Percentiles rank a stretch among this genome's conserved stretches.
Evolutionary conservation across 176 grass and related monocot species (phyloP).

Genomic region (Zoysia pacifica): DNA sequence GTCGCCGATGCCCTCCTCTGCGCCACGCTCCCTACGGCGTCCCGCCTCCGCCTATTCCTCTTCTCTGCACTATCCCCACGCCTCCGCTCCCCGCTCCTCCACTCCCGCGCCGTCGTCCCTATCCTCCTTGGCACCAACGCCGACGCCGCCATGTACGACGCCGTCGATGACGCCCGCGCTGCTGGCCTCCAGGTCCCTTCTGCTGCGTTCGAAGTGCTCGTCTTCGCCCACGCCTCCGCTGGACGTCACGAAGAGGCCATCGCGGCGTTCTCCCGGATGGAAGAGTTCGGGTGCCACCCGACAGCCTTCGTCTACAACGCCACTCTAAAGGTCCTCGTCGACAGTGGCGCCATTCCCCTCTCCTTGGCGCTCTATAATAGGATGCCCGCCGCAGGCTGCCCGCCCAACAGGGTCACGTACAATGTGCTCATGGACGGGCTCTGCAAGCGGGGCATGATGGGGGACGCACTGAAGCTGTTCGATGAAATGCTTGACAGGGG

Average conservation of each 20-base stretch:
- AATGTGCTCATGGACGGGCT: conserved; percentile 65
- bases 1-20: conserved; percentile 61
- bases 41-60: conserved; percentile 77
- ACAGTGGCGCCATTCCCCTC: conserved; percentile 58
- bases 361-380: conserved; percentile 76
- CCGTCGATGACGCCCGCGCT: conserved; percentile 51
- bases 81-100: conserved; percentile 50
- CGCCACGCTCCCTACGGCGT: conserved; percentile 25
- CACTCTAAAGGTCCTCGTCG: conserved; percentile 61
- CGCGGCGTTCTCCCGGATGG: conserved; percentile 69
- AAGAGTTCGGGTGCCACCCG: conserved; percentile 65
- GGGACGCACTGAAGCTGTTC: conserved; percentile 63
- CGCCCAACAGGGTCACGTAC: conserved; percentile 54
- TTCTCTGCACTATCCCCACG: conserved; percentile 55
- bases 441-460: conserved; percentile 48
- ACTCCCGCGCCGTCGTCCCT: conserved; percentile 53
- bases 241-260: conserved; percentile 59
- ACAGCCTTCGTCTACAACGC: conserved; percentile 64
- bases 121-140: conserved; percentile 44
- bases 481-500: conserved; percentile 82
- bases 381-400: conserved; percentile 52
- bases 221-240: conserved; percentile 55
- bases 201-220: conserved; percentile 58
- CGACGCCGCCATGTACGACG: conserved; percentile 54
- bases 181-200: conserved; percentile 33